Evolutionary conservation across 345 rosid species (phyloP), one percentile per base, ranked within the genome.

Genomic region (Ailanthus altissimus): DNA sequence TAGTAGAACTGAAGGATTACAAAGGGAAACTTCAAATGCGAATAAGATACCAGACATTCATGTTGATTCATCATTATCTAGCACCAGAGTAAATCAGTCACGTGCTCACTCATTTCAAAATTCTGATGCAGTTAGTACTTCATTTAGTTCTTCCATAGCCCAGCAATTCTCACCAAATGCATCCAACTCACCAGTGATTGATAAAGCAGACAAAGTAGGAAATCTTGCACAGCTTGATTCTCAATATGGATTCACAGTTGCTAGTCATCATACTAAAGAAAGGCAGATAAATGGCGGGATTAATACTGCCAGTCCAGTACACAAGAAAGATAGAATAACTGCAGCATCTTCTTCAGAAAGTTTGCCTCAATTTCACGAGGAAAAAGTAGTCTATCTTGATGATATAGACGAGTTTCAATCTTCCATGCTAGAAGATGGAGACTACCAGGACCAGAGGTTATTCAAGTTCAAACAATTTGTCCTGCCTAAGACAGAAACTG

Each of bases 391-490:
- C 26, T 88, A 85, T 68, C 83, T 89, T 6, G 92, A 89, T 38
- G 90, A 87, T 50, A 73, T 88, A 60, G 90, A 85, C 78, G 96
- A 91, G 80, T 71, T 89, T 51, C 77, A 59, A 51, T 82, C 84
- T 63, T 61, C 88, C 23, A 49, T 16, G 21, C 11, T 50, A 13
- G 70, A 71, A 50, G 81, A 85, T 51, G 83, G 56, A 70, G 74
- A 75, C 77, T 58, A 20, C 38, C 89, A 87, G 75, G 96, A 91
- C 66, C 85, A 84, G 63, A 81, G 92, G 61, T 53, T 85, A 13
- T 89, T 89, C 88, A 87, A 85, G 85, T 91, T 91, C 90, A 87
- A 77, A 59, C 80, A 81, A 46, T 74, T 75, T 28, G 12, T 28
- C 45, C 3, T 72, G 64, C 45, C 66, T 0, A 70, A 45, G 32